Evolutionary conservation across 2,329 filamentous ascomycete species (phyloP).

Genomic region (Fusarium guadeloupense): DNA sequence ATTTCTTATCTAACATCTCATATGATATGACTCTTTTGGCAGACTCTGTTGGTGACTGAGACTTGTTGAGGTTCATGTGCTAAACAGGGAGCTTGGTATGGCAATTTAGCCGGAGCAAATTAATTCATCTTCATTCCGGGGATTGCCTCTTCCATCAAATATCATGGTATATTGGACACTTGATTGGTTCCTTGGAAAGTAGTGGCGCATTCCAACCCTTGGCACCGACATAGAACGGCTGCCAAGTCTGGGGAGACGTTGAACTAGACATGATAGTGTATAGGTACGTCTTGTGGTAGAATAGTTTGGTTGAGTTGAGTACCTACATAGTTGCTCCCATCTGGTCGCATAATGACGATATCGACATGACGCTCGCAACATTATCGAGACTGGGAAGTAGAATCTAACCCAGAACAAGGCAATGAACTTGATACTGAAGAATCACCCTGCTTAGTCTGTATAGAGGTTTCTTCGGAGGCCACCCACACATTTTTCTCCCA

Average conservation of each 20-base stretch:
- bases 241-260: neutral
- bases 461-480: too few relatives aligned
- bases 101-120: conserved; percentile 3
- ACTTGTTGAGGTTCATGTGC: neutral
- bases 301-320: neutral
- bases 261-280: neutral
- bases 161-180: neutral
- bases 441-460: neutral
- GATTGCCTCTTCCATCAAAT: conserved; percentile 29
- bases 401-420: neutral
- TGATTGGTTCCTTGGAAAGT: conserved; percentile 16
- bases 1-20: conserved; percentile 45
- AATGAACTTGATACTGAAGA: neutral
- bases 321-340: too few relatives aligned
- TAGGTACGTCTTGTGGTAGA: neutral
- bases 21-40: conserved; percentile 9
- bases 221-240: neutral
- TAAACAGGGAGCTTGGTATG: conserved; percentile 12
- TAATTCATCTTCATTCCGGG: conserved; percentile 5
- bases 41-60: neutral
- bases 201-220: neutral
- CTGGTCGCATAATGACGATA: neutral
- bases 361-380: neutral
- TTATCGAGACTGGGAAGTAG: neutral
- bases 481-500: too few relatives aligned